Conservation (phyloP, 1,139 yeast genomes). For the Scheffersomyces insectosa region DNA sequence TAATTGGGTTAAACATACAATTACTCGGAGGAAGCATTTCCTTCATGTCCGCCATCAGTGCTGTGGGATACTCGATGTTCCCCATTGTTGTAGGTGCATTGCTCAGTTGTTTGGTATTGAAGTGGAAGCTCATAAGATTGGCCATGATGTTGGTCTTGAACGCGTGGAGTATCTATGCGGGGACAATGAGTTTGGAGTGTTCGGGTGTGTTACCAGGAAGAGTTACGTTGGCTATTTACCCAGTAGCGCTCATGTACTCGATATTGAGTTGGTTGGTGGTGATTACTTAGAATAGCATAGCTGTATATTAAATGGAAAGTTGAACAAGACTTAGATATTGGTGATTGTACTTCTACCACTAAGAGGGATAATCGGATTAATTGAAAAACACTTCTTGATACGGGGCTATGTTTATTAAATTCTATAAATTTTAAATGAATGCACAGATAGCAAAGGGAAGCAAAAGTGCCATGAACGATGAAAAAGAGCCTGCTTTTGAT, state of each 20-base stretch:
- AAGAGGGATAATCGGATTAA: no score
- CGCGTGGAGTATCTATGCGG: conserved; percentile 72
- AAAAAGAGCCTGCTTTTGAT: no score
- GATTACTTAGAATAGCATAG: conserved; percentile 46
- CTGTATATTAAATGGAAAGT: no score
- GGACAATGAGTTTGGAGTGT: conserved; percentile 64
- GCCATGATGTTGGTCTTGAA: conserved; percentile 54
- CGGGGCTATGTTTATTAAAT: no score
- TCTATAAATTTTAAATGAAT: no score
- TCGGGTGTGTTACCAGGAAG: conserved; percentile 72
- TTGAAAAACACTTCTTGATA: no score
- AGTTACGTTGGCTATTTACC: conserved; percentile 72
- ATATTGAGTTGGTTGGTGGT: conserved; percentile 79
- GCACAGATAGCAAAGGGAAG: no score
- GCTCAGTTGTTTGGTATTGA: conserved; percentile 54
- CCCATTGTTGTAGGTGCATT: conserved; percentile 71
- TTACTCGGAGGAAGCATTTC: conserved; percentile 72
- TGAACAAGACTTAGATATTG: no score
- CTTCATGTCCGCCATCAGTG: conserved; percentile 77
- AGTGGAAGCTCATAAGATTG: conserved; percentile 56
- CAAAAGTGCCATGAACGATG: no score
- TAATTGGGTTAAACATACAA: conserved; percentile 70
- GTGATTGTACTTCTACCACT: no score
- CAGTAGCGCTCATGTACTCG: conserved; percentile 73
- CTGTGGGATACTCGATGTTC: conserved; percentile 79